Conservation (phyloP, 257 asterid genomes). For the Primulina tabacum region DNA sequence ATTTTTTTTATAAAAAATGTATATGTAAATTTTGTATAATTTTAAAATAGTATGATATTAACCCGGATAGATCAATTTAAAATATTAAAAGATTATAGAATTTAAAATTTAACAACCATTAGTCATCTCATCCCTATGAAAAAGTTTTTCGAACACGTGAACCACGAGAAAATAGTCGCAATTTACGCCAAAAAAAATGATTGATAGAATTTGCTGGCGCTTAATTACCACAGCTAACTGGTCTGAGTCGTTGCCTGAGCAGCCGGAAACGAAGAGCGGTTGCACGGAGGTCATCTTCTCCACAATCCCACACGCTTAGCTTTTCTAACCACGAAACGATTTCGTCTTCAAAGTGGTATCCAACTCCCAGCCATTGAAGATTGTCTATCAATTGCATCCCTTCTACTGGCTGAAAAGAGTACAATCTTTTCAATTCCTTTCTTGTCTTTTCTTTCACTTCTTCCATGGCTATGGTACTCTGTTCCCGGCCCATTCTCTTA, state of each 20-base stretch:
- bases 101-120: no score
- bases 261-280: conserved; percentile 23
- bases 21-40: no score
- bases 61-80: no score
- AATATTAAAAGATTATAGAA: no score
- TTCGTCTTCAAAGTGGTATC: conserved; percentile 16
- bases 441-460: conserved; percentile 3
- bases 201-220: no score
- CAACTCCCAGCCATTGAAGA: conserved; percentile 24
- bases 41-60: no score
- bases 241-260: conserved; percentile 12
- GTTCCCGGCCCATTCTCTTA: background rate
- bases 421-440: background rate
- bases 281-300: conserved; percentile 17
- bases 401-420: background rate
- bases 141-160: no score
- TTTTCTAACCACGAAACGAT: conserved; percentile 18
- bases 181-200: no score
- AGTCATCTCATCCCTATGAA: no score
- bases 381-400: conserved; percentile 21
- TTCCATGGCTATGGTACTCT: background rate
- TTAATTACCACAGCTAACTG: conserved; percentile 10
- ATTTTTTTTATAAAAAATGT: no score
- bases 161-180: no score
- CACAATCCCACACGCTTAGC: conserved; percentile 17